Conservation (phyloP, 352 stramenopile genomes). For the Globisporangium nagaii region DNA sequence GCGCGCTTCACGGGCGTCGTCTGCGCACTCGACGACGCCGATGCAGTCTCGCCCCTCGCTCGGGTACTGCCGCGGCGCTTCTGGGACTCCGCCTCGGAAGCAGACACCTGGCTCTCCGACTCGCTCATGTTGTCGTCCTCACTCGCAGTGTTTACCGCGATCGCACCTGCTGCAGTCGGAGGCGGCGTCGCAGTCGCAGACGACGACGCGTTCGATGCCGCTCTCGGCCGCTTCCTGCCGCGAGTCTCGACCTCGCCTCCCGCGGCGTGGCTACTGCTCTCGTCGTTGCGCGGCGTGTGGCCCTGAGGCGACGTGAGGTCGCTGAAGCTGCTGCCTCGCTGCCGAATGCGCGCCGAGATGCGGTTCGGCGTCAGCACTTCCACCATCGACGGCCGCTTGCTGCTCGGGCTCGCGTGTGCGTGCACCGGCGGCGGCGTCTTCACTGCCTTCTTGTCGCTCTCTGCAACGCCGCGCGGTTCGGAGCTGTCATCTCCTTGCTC, state of each 20-base stretch:
- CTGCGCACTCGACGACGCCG: constrained; percentile 8
- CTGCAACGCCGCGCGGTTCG: not conserved
- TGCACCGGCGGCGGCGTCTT: constrained; percentile 3
- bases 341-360: constrained; percentile 42
- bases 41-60: constrained; percentile 5
- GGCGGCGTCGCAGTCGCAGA: constrained; percentile 12
- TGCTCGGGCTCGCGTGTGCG: constrained; percentile 9
- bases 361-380: constrained; percentile 36
- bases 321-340: constrained; percentile 36
- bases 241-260: not conserved
- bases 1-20: constrained; percentile 25
- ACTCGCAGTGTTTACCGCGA: constrained; percentile 16
- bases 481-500: not conserved
- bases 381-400: constrained; percentile 4
- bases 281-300: not conserved
- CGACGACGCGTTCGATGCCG: constrained; percentile 15
- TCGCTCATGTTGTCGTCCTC: constrained; percentile 41
- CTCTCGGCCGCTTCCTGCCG: constrained; percentile 27
- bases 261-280: constrained; percentile 9
- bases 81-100: constrained; percentile 40
- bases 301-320: constrained; percentile 26
- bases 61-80: constrained; percentile 15
- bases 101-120: constrained; percentile 54
- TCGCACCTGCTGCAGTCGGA: not conserved
- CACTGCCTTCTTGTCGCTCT: not conserved